Conservation (phyloP, 768 basidiomycete genomes). For the Termitomyces bulborhizus region DNA sequence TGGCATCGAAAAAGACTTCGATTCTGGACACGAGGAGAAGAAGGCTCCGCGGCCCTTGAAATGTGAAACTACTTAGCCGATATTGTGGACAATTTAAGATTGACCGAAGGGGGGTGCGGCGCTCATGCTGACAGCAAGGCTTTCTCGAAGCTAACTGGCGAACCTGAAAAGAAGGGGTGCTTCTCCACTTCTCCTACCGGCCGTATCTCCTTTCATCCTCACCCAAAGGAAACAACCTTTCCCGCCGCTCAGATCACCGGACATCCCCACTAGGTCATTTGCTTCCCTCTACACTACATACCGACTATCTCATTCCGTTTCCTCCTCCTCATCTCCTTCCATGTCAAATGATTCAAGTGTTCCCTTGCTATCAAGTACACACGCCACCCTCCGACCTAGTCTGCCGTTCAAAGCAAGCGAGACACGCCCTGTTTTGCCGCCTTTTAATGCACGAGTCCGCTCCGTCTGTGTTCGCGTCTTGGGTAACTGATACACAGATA, state of each 20-base stretch:
- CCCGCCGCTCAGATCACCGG: constrained; percentile 22
- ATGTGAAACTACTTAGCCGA: constrained; percentile 36
- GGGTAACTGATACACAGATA: constrained; percentile 38
- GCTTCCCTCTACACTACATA: constrained; percentile 7
- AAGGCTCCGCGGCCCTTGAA: constrained; percentile 50
- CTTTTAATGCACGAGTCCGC: constrained; percentile 48
- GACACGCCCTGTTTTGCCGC: constrained; percentile 43
- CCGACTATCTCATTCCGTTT: constrained; percentile 25
- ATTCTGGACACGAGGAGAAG: constrained; percentile 61
- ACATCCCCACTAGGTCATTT: constrained; percentile 18
- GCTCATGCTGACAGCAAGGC: constrained; percentile 35
- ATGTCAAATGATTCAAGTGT: constrained; percentile 72
- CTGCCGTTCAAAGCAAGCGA: constrained; percentile 71
- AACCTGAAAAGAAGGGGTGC: constrained; percentile 5
- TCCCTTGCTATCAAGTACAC: constrained; percentile 63
- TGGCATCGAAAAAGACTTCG: constrained; percentile 58
- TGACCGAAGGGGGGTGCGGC: constrained; percentile 40
- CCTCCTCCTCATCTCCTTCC: constrained; percentile 59
- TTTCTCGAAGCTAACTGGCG: constrained; percentile 37
- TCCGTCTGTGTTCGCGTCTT: constrained; percentile 45
- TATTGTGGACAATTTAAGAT: constrained; percentile 47
- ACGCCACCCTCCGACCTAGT: constrained; percentile 66
- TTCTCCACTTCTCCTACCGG: constrained; percentile 12
- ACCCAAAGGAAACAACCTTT: constrained; percentile 22
- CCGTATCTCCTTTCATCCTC: constrained; percentile 31